phyloP scores from a whole-genome alignment of 306 rosid species.

The Rosa rugosa region DNA sequence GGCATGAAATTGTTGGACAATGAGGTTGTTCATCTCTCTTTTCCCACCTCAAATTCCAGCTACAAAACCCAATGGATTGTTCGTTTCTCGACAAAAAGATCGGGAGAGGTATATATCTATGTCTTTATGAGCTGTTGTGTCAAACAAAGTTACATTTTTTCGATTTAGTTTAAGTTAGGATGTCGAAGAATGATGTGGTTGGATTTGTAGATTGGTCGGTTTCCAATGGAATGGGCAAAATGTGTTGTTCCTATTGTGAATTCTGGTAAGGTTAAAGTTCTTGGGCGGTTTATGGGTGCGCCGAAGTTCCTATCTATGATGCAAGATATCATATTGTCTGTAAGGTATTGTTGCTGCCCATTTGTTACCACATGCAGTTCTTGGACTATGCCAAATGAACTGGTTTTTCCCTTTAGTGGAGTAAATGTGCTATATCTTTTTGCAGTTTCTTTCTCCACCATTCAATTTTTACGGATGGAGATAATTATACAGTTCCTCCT shows the following conservation, averaged over 20 bases:
- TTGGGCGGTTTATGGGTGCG: slow-evolving; percentile 62
- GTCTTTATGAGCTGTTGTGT: no score
- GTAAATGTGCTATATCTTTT: not conserved
- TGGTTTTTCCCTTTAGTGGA: not conserved
- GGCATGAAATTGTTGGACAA: slow-evolving; percentile 69
- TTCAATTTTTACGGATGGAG: slow-evolving; percentile 44
- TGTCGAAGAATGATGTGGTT: not conserved
- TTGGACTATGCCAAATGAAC: not conserved
- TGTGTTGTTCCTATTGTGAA: slow-evolving; percentile 53
- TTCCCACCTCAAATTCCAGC: slow-evolving; percentile 28
- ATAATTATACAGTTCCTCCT: slow-evolving; percentile 52
- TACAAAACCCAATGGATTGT: slow-evolving; percentile 52
- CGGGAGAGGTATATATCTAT: slow-evolving; percentile 56
- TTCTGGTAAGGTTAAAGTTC: slow-evolving; percentile 55
- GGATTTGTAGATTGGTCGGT: slow-evolving; percentile 67
- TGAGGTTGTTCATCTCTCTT: slow-evolving; percentile 63
- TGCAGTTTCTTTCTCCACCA: slow-evolving; percentile 65
- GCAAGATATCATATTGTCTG: slow-evolving; percentile 67
- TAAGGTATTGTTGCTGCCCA: slow-evolving; percentile 46
- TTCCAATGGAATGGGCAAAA: slow-evolving; percentile 88
- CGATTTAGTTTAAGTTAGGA: no score
- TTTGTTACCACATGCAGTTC: not conserved
- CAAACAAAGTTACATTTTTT: no score
- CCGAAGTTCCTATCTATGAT: slow-evolving; percentile 52
- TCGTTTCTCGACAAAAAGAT: slow-evolving; percentile 72